phyloP scores from a whole-genome alignment of 768 basidiomycete species.

The Tylopilus subfusipes region DNA sequence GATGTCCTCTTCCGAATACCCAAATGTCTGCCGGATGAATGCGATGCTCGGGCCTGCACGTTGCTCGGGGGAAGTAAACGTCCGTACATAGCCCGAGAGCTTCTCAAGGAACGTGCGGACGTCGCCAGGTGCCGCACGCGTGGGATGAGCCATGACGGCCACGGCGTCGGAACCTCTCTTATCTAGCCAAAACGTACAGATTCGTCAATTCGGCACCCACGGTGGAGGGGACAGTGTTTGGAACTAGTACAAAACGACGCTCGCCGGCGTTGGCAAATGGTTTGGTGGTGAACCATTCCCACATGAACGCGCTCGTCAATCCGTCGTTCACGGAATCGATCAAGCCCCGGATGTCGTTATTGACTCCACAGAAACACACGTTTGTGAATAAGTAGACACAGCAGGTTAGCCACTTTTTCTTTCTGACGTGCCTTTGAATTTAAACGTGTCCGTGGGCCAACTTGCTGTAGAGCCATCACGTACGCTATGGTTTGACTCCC shows the following conservation, averaged over 20 bases:
- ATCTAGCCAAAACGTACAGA: constrained; percentile 59
- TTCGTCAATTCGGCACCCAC: no score
- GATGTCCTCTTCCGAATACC: constrained; percentile 80
- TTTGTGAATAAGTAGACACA: background rate
- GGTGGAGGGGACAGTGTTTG: background rate
- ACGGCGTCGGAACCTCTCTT: constrained; percentile 84
- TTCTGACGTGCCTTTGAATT: constrained; percentile 60
- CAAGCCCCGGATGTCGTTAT: constrained; percentile 77
- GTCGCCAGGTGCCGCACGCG: constrained; percentile 47
- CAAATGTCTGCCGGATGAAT: constrained; percentile 76
- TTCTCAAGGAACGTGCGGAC: constrained; percentile 58
- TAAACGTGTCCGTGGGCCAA: constrained; percentile 63
- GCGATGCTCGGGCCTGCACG: constrained; percentile 59
- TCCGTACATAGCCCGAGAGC: constrained; percentile 62
- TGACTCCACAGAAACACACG: constrained; percentile 43
- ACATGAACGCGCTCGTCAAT: constrained; percentile 88
- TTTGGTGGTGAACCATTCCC: constrained; percentile 91
- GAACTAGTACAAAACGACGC: constrained; percentile 75
- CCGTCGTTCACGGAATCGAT: constrained; percentile 86
- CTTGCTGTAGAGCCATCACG: constrained; percentile 87
- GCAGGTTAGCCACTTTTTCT: background rate
- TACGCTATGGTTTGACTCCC: constrained; percentile 95
- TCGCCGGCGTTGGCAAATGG: constrained; percentile 77
- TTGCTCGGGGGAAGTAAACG: constrained; percentile 59
- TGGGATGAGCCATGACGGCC: constrained; percentile 92